Evolutionary conservation across 108 stramenopile genomes (phyloP).

Genomic region (Nitzschia sp.): DNA sequence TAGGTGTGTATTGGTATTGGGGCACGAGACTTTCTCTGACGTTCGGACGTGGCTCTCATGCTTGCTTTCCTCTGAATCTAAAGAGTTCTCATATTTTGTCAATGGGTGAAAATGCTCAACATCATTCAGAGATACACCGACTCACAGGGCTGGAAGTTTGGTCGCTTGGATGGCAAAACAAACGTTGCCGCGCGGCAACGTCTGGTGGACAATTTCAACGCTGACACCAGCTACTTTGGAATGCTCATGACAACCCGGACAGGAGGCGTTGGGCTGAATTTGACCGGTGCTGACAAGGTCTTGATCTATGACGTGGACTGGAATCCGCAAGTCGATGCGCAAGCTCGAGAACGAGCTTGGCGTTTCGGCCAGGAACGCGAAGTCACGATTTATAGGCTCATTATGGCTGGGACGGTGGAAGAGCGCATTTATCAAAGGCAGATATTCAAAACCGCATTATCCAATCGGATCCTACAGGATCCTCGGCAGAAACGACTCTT

Average conservation of each 20-base stretch:
- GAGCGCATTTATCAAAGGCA: constrained; percentile 99
- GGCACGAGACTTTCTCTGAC: neutral
- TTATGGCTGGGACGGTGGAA: constrained; percentile 95
- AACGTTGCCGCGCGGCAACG: constrained; percentile 84
- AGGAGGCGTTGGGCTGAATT: constrained; percentile 94
- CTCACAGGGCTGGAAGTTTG: constrained; percentile 80
- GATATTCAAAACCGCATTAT: constrained; percentile 96
- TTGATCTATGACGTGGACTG: constrained; percentile 91
- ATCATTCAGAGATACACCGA: constrained; percentile 84
- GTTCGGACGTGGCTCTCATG: neutral
- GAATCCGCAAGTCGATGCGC: constrained; percentile 92
- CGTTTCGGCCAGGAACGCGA: constrained; percentile 93
- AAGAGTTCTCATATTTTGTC: constrained; percentile 95
- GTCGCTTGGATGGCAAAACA: constrained; percentile 95
- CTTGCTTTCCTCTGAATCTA: neutral
- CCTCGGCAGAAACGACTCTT: constrained; percentile 90
- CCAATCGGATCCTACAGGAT: constrained; percentile 91
- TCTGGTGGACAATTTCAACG: constrained; percentile 93
- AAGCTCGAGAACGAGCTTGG: constrained; percentile 94
- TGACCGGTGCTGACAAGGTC: constrained; percentile 75
- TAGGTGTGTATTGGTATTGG: constrained; percentile 19
- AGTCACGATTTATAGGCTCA: constrained; percentile 95
- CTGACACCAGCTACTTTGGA: constrained; percentile 74
- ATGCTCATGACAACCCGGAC: constrained; percentile 96
- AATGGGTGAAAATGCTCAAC: constrained; percentile 94